Conservation (phyloP, 331 rosid genomes). For the Acacia concinna region DNA sequence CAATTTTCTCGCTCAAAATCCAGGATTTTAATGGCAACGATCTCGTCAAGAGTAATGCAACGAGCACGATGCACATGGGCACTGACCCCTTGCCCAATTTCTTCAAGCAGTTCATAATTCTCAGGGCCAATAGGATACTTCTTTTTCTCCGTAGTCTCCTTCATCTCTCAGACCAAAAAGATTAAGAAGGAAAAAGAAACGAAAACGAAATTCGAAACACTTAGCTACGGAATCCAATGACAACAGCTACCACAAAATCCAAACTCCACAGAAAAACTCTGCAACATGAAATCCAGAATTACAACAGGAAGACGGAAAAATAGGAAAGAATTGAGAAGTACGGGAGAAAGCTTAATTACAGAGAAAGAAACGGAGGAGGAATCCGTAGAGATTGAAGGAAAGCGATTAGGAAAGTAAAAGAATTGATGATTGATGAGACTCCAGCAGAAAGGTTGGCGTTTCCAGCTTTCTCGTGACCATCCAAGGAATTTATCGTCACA, state of each 20-base stretch:
- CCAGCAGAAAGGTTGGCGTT: not conserved
- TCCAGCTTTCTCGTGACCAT: not conserved
- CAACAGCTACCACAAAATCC: not conserved
- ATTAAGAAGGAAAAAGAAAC: not conserved
- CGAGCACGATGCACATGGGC: slow-evolving; percentile 84
- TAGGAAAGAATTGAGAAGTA: not conserved
- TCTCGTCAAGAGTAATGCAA: slow-evolving; percentile 56
- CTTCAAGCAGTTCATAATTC: slow-evolving; percentile 62
- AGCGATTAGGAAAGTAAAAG: not conserved
- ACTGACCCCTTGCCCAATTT: slow-evolving; percentile 81
- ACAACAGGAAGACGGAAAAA: not conserved
- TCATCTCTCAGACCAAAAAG: not conserved
- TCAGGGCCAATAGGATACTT: slow-evolving; percentile 75
- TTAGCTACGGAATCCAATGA: not conserved
- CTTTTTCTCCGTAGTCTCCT: slow-evolving; percentile 55
- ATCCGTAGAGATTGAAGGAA: not conserved
- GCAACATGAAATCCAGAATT: not conserved
- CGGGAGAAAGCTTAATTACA: not conserved
- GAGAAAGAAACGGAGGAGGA: not conserved
- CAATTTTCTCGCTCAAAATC: slow-evolving; percentile 87
- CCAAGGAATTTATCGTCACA: not conserved
- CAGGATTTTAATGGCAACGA: slow-evolving; percentile 85
- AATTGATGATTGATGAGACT: not conserved
- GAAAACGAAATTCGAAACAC: not conserved
- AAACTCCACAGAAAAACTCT: not conserved